Evolutionary conservation across 2,329 filamentous ascomycete species (phyloP), one percentile per base, ranked within the genome.

Genomic region (Aspergillus candidus): DNA sequence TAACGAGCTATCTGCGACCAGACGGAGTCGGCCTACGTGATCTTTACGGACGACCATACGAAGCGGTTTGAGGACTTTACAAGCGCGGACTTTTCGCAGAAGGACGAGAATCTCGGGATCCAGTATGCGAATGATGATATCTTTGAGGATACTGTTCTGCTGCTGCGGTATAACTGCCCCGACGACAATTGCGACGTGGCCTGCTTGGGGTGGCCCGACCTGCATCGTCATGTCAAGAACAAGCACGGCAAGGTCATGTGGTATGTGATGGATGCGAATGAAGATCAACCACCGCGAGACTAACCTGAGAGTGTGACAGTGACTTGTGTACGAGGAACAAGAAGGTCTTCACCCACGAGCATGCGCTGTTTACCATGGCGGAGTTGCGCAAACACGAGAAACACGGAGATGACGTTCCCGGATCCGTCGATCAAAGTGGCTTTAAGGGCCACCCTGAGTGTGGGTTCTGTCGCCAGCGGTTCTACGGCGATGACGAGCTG

Each of bases 341-440:
- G 70, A 96, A 95, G 62, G 89, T 96, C 30, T 98, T 98, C 58
- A 96, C 93, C 1, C 93, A 98, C 68, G 93, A 98, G 68, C 93
- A 98, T 63, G 88, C 94, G 51, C 76, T 98, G 1, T 97, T 96
- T 65, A 84, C 86, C 1, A 78, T 82, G 49, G 79, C 83, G 51
- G 88, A 91, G 55, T 74, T 97, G 39, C 82, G 86, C 54, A 86
- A 81, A 58, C 93, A 98, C 65, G 94, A 97, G 77, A 86, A 81
- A 50, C 82, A 84, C 51, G 93, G 93, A 46, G 93, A 98, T 59
- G 88, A 97, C 63, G 84, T 84, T 52, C 90, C 91, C 4, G 91
- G 93, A 30, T 85, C 90, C 0, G 74, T 86, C 32, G 88, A 96
- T 57, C 93, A 97, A 72, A 96, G 87, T 22, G 93, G 93, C 1